Evolutionary conservation across 805 yeast genomes (phyloP).

Genomic region (Cyberlindnera veronae): DNA sequence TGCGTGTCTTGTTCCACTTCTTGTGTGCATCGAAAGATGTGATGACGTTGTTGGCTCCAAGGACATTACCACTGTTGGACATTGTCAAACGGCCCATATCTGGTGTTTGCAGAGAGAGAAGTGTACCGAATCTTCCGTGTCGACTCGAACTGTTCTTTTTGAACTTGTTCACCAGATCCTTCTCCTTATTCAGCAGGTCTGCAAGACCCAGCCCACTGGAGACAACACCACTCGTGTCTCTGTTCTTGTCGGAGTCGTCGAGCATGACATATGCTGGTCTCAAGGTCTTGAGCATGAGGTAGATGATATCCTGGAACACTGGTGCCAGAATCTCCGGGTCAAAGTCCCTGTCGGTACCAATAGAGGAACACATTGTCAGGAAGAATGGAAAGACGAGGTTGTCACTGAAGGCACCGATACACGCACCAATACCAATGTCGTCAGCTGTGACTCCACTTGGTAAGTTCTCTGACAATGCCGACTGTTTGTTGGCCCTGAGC

Average conservation of each 20-base stretch:
- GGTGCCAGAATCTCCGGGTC: constrained; percentile 58
- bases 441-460: constrained; percentile 58
- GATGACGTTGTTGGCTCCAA: constrained; percentile 49
- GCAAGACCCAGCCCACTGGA: constrained; percentile 12
- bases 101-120: constrained; percentile 65
- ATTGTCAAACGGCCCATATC: constrained; percentile 59
- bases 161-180: constrained; percentile 45
- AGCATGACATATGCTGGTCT: constrained; percentile 29
- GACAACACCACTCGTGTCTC: neutral
- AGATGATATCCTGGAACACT: constrained; percentile 66
- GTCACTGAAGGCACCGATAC: constrained; percentile 53
- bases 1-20: constrained; percentile 51
- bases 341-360: constrained; percentile 51
- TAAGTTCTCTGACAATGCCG: constrained; percentile 33
- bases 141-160: constrained; percentile 58
- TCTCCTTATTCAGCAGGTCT: constrained; percentile 59
- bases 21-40: constrained; percentile 64
- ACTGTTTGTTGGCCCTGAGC: constrained; percentile 35
- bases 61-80: constrained; percentile 67
- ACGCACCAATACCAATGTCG: constrained; percentile 63
- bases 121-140: constrained; percentile 89
- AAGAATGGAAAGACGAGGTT: constrained; percentile 74
- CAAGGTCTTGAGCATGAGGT: constrained; percentile 57
- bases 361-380: constrained; percentile 63
- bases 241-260: constrained; percentile 5